Conservation (phyloP, 768 basidiomycete species). For the Crucibulum laeve region DNA sequence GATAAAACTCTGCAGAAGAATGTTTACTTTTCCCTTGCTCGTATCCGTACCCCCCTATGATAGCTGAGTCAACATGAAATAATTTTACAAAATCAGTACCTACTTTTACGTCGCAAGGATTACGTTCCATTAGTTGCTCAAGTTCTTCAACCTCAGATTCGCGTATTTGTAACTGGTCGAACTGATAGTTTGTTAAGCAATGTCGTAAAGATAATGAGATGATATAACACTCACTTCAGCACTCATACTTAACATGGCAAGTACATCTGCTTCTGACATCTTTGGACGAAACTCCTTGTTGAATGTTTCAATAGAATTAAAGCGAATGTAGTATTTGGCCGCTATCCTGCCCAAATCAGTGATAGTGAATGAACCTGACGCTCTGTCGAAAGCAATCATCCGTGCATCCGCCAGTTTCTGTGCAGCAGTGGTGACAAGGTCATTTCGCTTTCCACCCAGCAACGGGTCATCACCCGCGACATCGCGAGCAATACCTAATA, state of each 20-base stretch:
- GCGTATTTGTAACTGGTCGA: constrained; percentile 91
- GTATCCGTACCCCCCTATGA: constrained; percentile 51
- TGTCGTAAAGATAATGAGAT: constrained; percentile 2
- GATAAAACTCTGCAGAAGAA: constrained; percentile 88
- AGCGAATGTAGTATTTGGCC: constrained; percentile 91
- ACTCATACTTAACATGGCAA: constrained; percentile 82
- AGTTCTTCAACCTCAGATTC: constrained; percentile 88
- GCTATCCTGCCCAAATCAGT: constrained; percentile 97
- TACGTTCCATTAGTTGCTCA: constrained; percentile 55
- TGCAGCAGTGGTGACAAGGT: constrained; percentile 66
- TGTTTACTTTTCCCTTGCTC: constrained; percentile 84
- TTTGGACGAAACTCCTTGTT: constrained; percentile 67
- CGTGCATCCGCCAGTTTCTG: constrained; percentile 57
- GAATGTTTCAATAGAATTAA: constrained; percentile 85
- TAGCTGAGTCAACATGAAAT: neutral
- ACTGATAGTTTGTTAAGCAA: constrained; percentile 40
- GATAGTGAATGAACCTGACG: constrained; percentile 55
- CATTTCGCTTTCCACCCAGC: constrained; percentile 63
- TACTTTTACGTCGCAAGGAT: constrained; percentile 83
- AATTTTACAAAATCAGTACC: constrained; percentile 9
- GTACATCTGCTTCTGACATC: constrained; percentile 92
- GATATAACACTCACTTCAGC: constrained; percentile 63
- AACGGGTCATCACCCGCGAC: constrained; percentile 65
- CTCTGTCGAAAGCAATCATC: constrained; percentile 79
- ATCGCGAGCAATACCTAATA: constrained; percentile 69